Evolutionary conservation across 805 yeast species (phyloP).

Genomic region (Nadsonia fulvescens): DNA sequence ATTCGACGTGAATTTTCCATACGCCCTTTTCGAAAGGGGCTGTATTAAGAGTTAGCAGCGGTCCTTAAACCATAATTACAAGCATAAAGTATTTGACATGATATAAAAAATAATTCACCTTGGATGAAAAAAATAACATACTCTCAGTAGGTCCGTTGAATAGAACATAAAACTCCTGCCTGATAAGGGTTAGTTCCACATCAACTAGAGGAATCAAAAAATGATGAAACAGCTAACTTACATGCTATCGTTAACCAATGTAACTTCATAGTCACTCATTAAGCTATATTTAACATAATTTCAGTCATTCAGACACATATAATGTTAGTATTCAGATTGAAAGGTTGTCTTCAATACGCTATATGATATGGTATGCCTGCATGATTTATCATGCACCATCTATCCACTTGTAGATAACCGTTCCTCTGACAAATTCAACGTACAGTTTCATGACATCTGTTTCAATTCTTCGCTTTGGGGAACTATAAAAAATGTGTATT

Average conservation of each 20-base stretch:
- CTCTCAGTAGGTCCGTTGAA: conserved; percentile 71
- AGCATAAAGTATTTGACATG: too few relatives aligned
- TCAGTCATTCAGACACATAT: not conserved
- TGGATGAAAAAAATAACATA: conserved; percentile 13
- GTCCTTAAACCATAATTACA: too few relatives aligned
- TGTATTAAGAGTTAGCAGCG: too few relatives aligned
- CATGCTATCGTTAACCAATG: conserved; percentile 61
- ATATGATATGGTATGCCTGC: not conserved
- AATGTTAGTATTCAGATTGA: not conserved
- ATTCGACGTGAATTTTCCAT: conserved; percentile 83
- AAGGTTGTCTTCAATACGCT: too few relatives aligned
- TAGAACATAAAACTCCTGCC: conserved; percentile 71
- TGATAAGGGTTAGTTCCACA: conserved; percentile 7
- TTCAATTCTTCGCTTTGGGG: conserved; percentile 67
- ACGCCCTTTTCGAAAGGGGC: conserved; percentile 79
- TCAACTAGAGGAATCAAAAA: conserved; percentile 1
- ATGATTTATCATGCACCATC: conserved; percentile 1
- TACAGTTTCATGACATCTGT: conserved; percentile 90
- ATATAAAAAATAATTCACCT: too few relatives aligned
- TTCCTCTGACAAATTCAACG: conserved; percentile 15
- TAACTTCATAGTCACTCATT: conserved; percentile 86
- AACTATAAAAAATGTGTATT: conserved; percentile 20
- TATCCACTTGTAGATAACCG: not conserved
- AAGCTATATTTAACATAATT: conserved; percentile 22
- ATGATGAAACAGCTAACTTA: conserved; percentile 10